Base-by-base conservation (phyloP, 2,329 filamentous ascomycete genomes). In the Exophiala lecanii-corni region DNA sequence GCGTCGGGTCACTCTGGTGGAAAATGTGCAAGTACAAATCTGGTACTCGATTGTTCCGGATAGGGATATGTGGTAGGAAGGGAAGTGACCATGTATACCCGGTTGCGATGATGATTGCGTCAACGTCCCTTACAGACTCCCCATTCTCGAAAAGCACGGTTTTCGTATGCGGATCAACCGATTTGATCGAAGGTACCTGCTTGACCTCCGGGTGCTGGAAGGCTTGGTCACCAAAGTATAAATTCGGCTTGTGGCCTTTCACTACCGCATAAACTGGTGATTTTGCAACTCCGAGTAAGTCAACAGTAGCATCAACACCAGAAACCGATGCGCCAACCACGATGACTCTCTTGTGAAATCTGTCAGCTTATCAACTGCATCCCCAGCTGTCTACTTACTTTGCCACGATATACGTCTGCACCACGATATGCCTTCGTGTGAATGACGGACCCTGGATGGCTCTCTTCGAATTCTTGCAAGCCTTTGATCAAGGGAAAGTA, bases 391-490 rank as follows among this genome's bases (percentile, higher is more conserved):
- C n/a, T n/a, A n/a, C n/a, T n/a, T n/a, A n/a, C n/a, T 31, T 65
- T 63, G 21, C 57, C 58, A 46, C 61, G 57, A 39, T 72, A 73
- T 50, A 66, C 60, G 43, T 60, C 56, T 1, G 61, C 56, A 0
- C 57, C 56, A 0, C 64, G 58, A 30, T 64, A 69, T 36, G 66
- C 60, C 50, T 69, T 69, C 13, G 62, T 66, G 31, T 72, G 69
- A 13, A 63, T 49, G 6, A 71, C 61, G 2, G 56, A 57, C 1
- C 62, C 64, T 0, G 69, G 67, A 40, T 64, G 65, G 2, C 43
- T 49, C 17, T 56, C 49, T 3, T 67, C 60, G 32, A 62, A 70
- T 18, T 67, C 65, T 5, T 58, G 52, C n/a, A 73, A 40, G 0
- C 70, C 69, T 0, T 59, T 51, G n/a, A 72, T 68, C 0, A 56